Evolutionary conservation across 305 asterid genomes (phyloP), one percentile per base, ranked within the genome.

Genomic region (Rubia tinctorum): DNA sequence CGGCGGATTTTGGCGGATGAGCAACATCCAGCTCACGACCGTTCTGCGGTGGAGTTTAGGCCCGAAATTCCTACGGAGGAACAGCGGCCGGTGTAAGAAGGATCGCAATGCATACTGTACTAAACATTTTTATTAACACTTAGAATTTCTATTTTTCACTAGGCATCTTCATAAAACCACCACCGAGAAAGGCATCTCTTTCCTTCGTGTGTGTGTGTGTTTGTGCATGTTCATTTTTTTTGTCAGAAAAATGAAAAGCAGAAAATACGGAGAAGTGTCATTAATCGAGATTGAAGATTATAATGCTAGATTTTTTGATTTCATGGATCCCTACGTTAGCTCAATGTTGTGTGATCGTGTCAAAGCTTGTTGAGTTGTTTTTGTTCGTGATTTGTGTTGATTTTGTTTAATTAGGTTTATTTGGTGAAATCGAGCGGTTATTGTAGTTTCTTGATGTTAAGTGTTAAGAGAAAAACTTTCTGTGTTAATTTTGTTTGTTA

Each of bases 361-460:
- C 9, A 20, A 43, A 9, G 71, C 18, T 42, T n/a, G 1, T 0
- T 2, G 23, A 44, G 60, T 47, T 44, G 1, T 12, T 7, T 44
- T 58, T 20, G n/a, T 59, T 59, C 15, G 1, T 1, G n/a, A 20
- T 0, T 56, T 23, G 17, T 14, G 27, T 56, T 3, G 15, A 11
- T 34, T 34, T 25, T 37, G 14, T n/a, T 30, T 73, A 0, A 39
- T 40, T 12, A 65, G 39, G 27, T 42, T 9, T 6, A 40, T 27
- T 15, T 37, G 73, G 15, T 73, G 58, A 40, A 53, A 61, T 65
- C 59, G 23, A 4, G 15, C 39, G 44, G 74, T 69, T 77, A 14
- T 59, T 65, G 45, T 74, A 58, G 59, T 11, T 58, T 11, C 12
- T 53, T 66, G 60, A 17, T 51, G 17, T 79, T 80, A 34, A 18